These are phyloP conservation scores for Salix suchowensis DNA, from an alignment of 345 rosid species.

Conservation along the genomic window DNA sequence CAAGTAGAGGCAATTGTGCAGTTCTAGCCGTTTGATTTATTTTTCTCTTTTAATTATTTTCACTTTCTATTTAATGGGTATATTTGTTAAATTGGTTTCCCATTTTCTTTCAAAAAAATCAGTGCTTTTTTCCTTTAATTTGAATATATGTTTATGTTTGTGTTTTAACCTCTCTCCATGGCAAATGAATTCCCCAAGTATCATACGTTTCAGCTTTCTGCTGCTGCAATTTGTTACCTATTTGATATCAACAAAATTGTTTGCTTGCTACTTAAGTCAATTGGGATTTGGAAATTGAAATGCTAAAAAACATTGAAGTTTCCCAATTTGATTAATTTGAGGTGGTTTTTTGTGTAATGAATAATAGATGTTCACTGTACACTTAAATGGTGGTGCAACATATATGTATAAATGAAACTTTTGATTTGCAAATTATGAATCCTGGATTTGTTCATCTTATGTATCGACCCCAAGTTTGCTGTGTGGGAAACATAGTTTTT, in stretches of 20 bases:
- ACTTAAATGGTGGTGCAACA: not conserved
- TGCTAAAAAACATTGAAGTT: not conserved
- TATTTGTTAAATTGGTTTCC: too few relatives aligned
- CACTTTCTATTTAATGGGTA: too few relatives aligned
- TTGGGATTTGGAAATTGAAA: not conserved
- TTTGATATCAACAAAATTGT: not conserved
- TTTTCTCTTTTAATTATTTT: too few relatives aligned
- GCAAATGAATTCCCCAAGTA: too few relatives aligned
- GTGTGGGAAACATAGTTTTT: not conserved
- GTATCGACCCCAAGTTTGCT: not conserved
- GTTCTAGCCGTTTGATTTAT: too few relatives aligned
- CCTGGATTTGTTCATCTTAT: not conserved
- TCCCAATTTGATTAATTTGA: not conserved
- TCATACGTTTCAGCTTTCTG: not conserved
- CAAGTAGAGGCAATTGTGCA: too few relatives aligned
- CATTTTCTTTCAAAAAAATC: too few relatives aligned
- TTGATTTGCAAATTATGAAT: not conserved
- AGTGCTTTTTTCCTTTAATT: too few relatives aligned
- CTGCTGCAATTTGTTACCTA: not conserved
- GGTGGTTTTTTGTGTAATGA: not conserved
- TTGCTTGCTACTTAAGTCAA: not conserved
- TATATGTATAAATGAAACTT: not conserved
- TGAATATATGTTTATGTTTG: too few relatives aligned
- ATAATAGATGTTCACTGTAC: too few relatives aligned
- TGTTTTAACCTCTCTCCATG: too few relatives aligned